phyloP scores from a whole-genome alignment of 2,329 filamentous ascomycete species.

The Ophiostoma himal-ulmi region DNA sequence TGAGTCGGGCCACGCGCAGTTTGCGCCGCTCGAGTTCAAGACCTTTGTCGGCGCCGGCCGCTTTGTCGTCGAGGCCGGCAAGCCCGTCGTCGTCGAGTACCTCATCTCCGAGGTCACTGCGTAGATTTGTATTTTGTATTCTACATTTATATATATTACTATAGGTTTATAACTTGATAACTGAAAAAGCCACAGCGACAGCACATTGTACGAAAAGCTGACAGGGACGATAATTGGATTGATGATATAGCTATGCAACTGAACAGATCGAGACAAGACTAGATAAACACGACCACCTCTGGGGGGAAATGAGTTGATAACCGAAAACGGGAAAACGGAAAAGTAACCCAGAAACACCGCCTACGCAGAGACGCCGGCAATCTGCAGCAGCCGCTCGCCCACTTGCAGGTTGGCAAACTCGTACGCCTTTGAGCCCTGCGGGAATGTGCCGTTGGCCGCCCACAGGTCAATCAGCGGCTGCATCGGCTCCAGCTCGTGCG shows the following conservation, averaged over 20 bases:
- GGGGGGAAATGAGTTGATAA: too few species aligned
- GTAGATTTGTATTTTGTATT: constrained; percentile 10
- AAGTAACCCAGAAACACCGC: background rate
- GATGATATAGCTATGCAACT: too few species aligned
- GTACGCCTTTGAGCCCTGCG: constrained; percentile 64
- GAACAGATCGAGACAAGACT: too few species aligned
- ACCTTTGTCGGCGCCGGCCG: constrained; percentile 39
- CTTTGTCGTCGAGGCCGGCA: constrained; percentile 38
- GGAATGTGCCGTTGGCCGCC: constrained; percentile 82
- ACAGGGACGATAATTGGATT: too few species aligned
- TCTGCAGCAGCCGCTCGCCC: constrained; percentile 53
- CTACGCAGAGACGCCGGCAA: constrained; percentile 15
- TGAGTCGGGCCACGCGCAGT: constrained; percentile 34
- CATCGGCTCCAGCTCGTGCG: constrained; percentile 92
- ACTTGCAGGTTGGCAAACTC: constrained; percentile 58
- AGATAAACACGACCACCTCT: too few species aligned
- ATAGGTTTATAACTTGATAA: too few species aligned
- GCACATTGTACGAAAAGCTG: too few species aligned
- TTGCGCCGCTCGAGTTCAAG: constrained; percentile 37
- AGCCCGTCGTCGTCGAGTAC: constrained; percentile 40
- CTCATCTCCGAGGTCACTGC: constrained; percentile 40
- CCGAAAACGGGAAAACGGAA: background rate
- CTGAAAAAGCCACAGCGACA: too few species aligned
- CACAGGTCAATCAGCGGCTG: constrained; percentile 89
- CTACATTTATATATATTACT: background rate